Conservation (phyloP, 1,284 basidiomycete genomes). For the Fomitopsis pinicola region DNA sequence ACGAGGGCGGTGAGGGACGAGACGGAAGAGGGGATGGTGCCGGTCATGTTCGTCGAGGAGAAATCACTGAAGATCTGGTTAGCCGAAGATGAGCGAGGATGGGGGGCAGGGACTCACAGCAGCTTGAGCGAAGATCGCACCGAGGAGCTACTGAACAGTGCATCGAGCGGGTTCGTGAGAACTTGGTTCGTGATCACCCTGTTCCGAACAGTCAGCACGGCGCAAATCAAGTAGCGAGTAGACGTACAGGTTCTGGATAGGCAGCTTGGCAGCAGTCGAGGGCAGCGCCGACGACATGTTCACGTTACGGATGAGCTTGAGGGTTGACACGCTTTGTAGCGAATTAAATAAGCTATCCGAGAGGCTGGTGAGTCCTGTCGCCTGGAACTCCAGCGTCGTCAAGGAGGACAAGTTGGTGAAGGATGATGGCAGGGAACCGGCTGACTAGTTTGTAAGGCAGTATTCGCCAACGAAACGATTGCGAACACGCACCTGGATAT, state of each 20-base stretch:
- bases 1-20: constrained; percentile 24
- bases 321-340: constrained; percentile 33
- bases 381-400: constrained; percentile 39
- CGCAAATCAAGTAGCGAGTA: not conserved
- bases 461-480: no score
- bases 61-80: constrained; percentile 20
- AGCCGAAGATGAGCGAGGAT: not conserved
- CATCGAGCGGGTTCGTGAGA: constrained; percentile 27
- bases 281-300: constrained; percentile 41
- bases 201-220: not conserved
- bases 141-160: constrained; percentile 29
- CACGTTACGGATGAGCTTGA: constrained; percentile 42
- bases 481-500: constrained; percentile 32
- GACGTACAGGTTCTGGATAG: constrained; percentile 40
- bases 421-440: constrained; percentile 35
- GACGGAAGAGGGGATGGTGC: constrained; percentile 24
- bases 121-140: constrained; percentile 33
- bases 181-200: constrained; percentile 34
- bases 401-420: constrained; percentile 37
- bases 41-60: constrained; percentile 25
- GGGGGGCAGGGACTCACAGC: constrained; percentile 24
- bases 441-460: constrained; percentile 16
- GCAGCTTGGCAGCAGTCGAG: constrained; percentile 29
- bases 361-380: constrained; percentile 39
- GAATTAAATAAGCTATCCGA: constrained; percentile 33